A percentile compares a stretch with the other conserved stretches of the same genome.
Evolutionary conservation across 2,329 filamentous ascomycete species (phyloP).

Genomic region (Colletotrichum tofieldiae): DNA sequence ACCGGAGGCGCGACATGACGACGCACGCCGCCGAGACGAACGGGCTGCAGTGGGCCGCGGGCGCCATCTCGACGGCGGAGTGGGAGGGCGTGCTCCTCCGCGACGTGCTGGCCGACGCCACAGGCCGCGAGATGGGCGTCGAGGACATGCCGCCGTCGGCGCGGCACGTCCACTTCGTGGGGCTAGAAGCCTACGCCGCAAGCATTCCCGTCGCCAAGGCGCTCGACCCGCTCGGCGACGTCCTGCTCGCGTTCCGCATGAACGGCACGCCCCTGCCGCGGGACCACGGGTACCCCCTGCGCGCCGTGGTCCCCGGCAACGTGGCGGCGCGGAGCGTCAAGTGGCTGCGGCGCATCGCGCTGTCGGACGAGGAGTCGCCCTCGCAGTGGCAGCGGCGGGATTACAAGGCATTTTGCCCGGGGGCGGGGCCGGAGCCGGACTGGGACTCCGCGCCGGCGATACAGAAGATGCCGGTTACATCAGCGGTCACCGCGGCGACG

Average conservation of each 20-base stretch:
- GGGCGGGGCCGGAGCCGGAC: conserved; percentile 59
- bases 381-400: conserved; percentile 65
- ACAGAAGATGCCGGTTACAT: conserved; percentile 67
- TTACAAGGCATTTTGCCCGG: conserved; percentile 61
- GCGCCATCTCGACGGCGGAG: conserved; percentile 63
- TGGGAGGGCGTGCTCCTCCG: conserved; percentile 63
- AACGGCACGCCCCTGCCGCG: conserved; percentile 64
- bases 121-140: not conserved
- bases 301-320: conserved; percentile 63
- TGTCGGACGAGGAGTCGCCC: conserved; percentile 65
- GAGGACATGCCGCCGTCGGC: conserved; percentile 50
- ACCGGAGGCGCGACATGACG: conserved; percentile 63
- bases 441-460: conserved; percentile 64
- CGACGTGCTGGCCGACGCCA: conserved; percentile 61
- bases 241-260: conserved; percentile 67
- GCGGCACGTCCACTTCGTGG: conserved; percentile 55
- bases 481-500: conserved; percentile 58
- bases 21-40: conserved; percentile 59
- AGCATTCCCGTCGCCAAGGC: conserved; percentile 59
- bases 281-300: conserved; percentile 67
- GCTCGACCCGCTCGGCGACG: conserved; percentile 62
- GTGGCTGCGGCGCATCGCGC: conserved; percentile 66
- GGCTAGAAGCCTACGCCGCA: conserved; percentile 59
- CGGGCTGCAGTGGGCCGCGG: conserved; percentile 64
- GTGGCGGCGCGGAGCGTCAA: conserved; percentile 67